Evolutionary conservation across 129 eudicot species (phyloP).

Genomic region (Helianthus tuberosus): DNA sequence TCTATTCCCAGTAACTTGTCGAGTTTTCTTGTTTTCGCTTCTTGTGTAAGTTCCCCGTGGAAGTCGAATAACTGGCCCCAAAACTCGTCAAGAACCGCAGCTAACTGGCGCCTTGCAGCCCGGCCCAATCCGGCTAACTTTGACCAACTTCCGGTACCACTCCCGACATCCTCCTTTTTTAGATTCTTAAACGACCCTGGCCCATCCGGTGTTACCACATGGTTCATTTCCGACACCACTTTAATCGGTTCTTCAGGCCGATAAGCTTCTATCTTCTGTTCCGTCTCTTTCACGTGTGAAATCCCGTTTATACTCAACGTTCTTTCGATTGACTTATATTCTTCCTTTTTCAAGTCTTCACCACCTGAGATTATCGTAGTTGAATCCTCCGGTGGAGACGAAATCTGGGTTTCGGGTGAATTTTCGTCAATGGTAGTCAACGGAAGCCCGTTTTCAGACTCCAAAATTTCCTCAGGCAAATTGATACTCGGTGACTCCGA

Average conservation of each 20-base stretch:
- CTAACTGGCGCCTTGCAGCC: constrained; percentile 85
- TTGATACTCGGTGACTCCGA: constrained; percentile 12
- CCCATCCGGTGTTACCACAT: constrained; percentile 53
- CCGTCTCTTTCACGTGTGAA: constrained; percentile 51
- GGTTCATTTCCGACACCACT: constrained; percentile 49
- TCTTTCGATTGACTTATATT: constrained; percentile 47
- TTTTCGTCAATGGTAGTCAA: constrained; percentile 55
- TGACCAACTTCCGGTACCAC: constrained; percentile 85
- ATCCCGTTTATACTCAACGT: constrained; percentile 51
- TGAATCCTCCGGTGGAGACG: constrained; percentile 32
- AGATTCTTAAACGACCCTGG: constrained; percentile 67
- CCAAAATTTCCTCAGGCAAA: constrained; percentile 58
- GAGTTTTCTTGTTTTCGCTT: constrained; percentile 74
- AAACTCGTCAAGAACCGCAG: constrained; percentile 84
- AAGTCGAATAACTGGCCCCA: constrained; percentile 96
- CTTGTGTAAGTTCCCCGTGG: constrained; percentile 77
- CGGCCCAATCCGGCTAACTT: constrained; percentile 89
- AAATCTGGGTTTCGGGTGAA: constrained; percentile 28
- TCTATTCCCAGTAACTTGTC: constrained; percentile 71
- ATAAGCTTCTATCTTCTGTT: constrained; percentile 47
- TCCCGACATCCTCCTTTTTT: constrained; percentile 65
- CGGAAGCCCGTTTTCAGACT: constrained; percentile 42
- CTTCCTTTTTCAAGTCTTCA: constrained; percentile 37
- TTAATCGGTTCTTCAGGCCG: constrained; percentile 55
- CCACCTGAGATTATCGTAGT: constrained; percentile 28